phyloP scores from a whole-genome alignment of 208 protist genomes.

The Lotmaria passim region DNA sequence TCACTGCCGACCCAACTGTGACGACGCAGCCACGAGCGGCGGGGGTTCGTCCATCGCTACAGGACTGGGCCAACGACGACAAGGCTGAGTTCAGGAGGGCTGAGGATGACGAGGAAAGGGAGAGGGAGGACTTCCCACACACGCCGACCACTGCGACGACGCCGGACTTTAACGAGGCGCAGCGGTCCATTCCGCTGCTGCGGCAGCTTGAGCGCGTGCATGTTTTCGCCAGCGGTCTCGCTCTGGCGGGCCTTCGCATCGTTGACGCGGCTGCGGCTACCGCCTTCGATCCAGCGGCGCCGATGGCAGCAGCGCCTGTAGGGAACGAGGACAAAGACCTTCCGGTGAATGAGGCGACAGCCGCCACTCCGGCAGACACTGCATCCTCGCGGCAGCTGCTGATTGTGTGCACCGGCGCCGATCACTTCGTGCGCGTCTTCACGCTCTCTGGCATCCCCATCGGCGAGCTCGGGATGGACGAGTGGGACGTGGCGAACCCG shows the following conservation, averaged over 20 bases:
- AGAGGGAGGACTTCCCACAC: not conserved
- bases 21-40: too few species aligned
- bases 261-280: conserved; percentile 24
- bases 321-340: not conserved
- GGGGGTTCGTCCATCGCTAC: not conserved
- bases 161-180: conserved; percentile 18
- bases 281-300: not conserved
- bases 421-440: conserved; percentile 76
- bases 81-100: not conserved
- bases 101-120: not conserved
- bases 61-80: not conserved
- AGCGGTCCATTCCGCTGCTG: conserved; percentile 39
- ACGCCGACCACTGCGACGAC: not conserved
- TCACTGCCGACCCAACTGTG: too few species aligned
- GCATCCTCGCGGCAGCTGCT: conserved; percentile 35
- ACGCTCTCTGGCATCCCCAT: conserved; percentile 63
- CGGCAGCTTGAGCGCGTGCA: conserved; percentile 42
- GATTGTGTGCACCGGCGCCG: conserved; percentile 60
- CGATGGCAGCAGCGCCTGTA: not conserved
- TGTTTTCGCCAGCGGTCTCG: conserved; percentile 50
- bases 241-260: conserved; percentile 23
- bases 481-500: conserved; percentile 42
- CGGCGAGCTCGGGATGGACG: conserved; percentile 80
- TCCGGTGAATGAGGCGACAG: not conserved
- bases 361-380: not conserved